These are phyloP conservation scores for Candida fluviatilis DNA, from an alignment of 805 yeast genomes.

Conservation along the genomic window DNA sequence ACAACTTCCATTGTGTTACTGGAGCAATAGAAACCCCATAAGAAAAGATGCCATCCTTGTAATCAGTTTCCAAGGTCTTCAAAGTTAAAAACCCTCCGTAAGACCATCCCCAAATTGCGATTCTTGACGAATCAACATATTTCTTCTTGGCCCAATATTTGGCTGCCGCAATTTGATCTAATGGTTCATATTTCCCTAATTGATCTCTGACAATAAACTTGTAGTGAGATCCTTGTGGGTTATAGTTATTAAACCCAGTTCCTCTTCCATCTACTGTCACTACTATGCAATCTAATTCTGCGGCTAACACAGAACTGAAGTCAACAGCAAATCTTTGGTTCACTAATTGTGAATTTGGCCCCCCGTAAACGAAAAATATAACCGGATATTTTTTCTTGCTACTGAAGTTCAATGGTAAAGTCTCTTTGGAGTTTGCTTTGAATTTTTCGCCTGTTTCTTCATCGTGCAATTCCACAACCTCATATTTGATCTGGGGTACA, in stretches of 20 bases:
- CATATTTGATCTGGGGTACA: slow-evolving; percentile 52
- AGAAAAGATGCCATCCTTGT: slow-evolving; percentile 52
- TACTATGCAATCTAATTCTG: slow-evolving; percentile 76
- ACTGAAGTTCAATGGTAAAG: slow-evolving; percentile 72
- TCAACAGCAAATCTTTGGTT: slow-evolving; percentile 52
- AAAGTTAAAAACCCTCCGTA: slow-evolving; percentile 79
- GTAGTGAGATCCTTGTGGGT: slow-evolving; percentile 46
- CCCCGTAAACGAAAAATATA: slow-evolving; percentile 88
- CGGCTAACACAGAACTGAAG: slow-evolving; percentile 73
- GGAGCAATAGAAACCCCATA: slow-evolving; percentile 85
- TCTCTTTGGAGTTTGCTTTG: slow-evolving; percentile 65
- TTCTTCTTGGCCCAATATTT: slow-evolving; percentile 55
- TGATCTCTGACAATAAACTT: slow-evolving; percentile 77
- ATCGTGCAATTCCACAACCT: slow-evolving; percentile 50
- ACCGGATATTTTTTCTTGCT: slow-evolving; percentile 69
- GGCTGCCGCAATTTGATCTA: slow-evolving; percentile 86
- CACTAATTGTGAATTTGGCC: slow-evolving; percentile 91
- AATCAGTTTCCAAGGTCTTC: slow-evolving; percentile 68
- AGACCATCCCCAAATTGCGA: slow-evolving; percentile 87
- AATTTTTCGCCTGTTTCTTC: slow-evolving; percentile 43
- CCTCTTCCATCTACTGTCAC: slow-evolving; percentile 98
- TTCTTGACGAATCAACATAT: slow-evolving; percentile 57
- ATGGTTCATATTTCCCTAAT: slow-evolving; percentile 77
- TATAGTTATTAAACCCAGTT: slow-evolving; percentile 78
- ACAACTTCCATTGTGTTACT: slow-evolving; percentile 72